Evolutionary conservation across 768 basidiomycete genomes (phyloP), one percentile per base, ranked within the genome.

Genomic region (Cystofilobasidium bisporidii): DNA sequence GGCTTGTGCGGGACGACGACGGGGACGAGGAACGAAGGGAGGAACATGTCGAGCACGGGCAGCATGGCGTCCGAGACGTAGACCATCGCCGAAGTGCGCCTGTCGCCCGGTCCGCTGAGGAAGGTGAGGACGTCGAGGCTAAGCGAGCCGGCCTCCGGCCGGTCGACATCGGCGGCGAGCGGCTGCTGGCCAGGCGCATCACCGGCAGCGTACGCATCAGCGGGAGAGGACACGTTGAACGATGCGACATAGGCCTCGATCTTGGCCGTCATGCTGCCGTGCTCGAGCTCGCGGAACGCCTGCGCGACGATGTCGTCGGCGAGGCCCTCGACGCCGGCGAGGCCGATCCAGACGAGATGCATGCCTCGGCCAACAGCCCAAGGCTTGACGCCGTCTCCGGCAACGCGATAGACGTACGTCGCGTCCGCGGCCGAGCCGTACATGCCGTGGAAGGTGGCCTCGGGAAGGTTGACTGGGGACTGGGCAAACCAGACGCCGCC

Each of bases 11-110:
- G 84, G 0, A 92, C 77, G 1, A 84, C 79, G 20, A 83, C 83
- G 11, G 86, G 82, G 70, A 84, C 88, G 83, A 88, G 87, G 78
- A 83, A 86, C 18, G 79, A 81, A 0, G 88, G 90, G n/a, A 89
- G 80, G 70, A 83, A 72, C 14, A 80, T 80, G 71, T 87, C 86
- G 70, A 91, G 72, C 41, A 71, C 60, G 22, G 75, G 71, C 1
- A 78, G 61, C 32, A 71, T 61, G 12, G 62, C 30, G 0, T 53
- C 22, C 4, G 74, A 73, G 9, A 78, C 73, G 48, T 73, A 58
- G 38, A 78, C 67, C 47, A 79, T 66, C 1, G 76, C 67, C 20
- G 73, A 74, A 18, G 61, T 59, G 2, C 71, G 22, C 5, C 72
- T 67, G n/a, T 69, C 65, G 61, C 75, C 69, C 57, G 55, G n/a